phyloP scores from a whole-genome alignment of 2,329 filamentous ascomycete species.

The Boeremia lycopersici region DNA sequence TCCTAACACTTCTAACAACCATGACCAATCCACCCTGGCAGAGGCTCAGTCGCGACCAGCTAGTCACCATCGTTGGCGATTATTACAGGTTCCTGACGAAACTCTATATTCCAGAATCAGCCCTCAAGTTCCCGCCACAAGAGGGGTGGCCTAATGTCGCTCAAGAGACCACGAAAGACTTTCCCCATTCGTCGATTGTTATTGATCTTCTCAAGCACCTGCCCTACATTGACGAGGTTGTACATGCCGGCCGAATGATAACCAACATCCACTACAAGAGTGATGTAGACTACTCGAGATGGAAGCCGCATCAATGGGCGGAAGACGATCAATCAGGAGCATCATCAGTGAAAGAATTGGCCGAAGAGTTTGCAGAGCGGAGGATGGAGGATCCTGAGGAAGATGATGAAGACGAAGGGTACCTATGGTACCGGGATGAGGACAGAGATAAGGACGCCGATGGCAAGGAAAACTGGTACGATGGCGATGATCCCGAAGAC shows the following conservation, averaged over 20 bases:
- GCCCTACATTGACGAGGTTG: slow-evolving; percentile 11
- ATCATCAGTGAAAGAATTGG: background rate
- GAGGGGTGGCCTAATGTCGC: slow-evolving; percentile 20
- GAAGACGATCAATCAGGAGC: background rate
- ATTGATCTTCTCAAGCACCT: slow-evolving; percentile 19
- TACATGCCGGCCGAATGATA: background rate
- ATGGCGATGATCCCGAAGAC: slow-evolving; percentile 13
- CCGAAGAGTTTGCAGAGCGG: background rate
- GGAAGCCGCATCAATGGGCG: background rate
- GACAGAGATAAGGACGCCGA: background rate
- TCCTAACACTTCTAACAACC: background rate
- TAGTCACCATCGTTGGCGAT: slow-evolving; percentile 12
- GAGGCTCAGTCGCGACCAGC: slow-evolving; percentile 3
- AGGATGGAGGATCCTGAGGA: background rate
- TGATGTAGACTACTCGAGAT: slow-evolving; percentile 11
- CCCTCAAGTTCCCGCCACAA: slow-evolving; percentile 8
- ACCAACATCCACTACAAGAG: slow-evolving; percentile 14
- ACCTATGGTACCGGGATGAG: slow-evolving; percentile 1
- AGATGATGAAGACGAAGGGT: background rate
- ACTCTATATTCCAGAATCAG: slow-evolving; percentile 13
- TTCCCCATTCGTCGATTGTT: slow-evolving; percentile 4
- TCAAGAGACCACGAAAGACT: background rate
- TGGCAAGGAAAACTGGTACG: slow-evolving; percentile 5
- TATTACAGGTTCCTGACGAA: slow-evolving; percentile 18
- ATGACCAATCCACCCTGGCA: background rate